Conservation (phyloP, 768 basidiomycete genomes). For the Leccinum boreale region DNA sequence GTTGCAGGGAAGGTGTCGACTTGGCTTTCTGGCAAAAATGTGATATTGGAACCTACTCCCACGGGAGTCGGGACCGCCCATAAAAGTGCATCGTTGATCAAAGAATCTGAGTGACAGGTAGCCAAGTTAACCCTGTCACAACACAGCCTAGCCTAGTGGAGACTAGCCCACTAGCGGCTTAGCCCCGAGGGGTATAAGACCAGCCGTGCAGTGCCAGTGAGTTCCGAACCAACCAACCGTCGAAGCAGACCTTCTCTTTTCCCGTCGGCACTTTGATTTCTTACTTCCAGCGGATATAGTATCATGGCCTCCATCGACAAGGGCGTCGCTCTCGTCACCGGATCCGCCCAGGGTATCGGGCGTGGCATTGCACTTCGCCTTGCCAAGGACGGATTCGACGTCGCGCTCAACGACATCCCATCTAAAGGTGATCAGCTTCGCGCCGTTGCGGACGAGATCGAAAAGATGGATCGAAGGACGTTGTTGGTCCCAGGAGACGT, state of each 20-base stretch:
- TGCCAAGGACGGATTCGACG: constrained; percentile 18
- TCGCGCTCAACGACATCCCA: constrained; percentile 29
- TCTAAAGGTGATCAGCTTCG: constrained; percentile 7
- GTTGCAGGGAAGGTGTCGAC: too few species aligned
- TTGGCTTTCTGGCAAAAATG: neutral
- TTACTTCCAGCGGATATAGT: neutral
- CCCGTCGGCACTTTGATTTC: neutral
- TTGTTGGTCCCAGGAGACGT: constrained; percentile 14
- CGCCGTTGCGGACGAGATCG: constrained; percentile 5
- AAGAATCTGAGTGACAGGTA: too few species aligned
- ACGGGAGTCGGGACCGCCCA: neutral
- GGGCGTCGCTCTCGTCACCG: constrained; percentile 29
- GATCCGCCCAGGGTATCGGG: constrained; percentile 29
- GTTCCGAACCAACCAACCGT: too few species aligned
- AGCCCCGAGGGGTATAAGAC: neutral
- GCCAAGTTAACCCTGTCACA: neutral
- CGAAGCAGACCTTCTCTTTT: neutral
- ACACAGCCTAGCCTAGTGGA: neutral
- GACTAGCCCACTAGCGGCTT: too few species aligned
- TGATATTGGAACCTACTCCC: neutral
- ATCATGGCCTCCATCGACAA: neutral
- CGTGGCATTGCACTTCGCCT: constrained; percentile 14
- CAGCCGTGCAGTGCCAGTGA: too few species aligned
- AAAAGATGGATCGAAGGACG: constrained; percentile 8
- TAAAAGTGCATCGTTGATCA: neutral